Evolutionary conservation across 108 stramenopile genomes (phyloP), one percentile per base, ranked within the genome.

Genomic region (Cyclotella kingstonii): DNA sequence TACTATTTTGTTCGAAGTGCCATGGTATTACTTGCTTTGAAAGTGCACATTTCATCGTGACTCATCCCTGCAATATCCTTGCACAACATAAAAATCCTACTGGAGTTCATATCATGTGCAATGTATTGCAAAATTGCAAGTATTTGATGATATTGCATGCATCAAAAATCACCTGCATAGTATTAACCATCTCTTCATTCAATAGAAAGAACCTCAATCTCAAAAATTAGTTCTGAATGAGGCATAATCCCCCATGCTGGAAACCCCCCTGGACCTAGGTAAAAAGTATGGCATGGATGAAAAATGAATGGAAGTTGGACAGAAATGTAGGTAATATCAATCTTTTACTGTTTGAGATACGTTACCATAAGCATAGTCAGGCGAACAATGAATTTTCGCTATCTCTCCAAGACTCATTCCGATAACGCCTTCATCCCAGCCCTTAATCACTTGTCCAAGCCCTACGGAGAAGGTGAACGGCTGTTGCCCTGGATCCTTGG

Each of bases 161-260:
- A 1, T 22, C 9, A 46, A 23, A 9, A 9, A 23, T 2, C 1
- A 17, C 15, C 21, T 9, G 45, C 12, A 46, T 23, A 46, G 10
- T 21, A 46, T 46, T 46, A 2, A 12, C 9, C 15, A 17, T 46
- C 21, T 48, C 11, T 58, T 67, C 53, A 83, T 55, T 84, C 66
- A 56, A 85, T 84, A 10, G 57, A 68, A 21, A 96, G 67, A 12
- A 96, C 81, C 68, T 96, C 95, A 54, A 96, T 93, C 66, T 96
- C 95, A 50, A 89, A 89, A 5, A 81, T 58, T 22, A 87, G 57
- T 48, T 84, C 86, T 1, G 82, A 81, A 66, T 96, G 89, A 6
- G 91, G 93, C 84, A 84, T 78, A 50, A 96, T 96, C 0, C 93
- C 92, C 84, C 93, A 94, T 0, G 92, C 90, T 5, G 90, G 87